Evolutionary conservation across 495 filamentous ascomycete genomes (phyloP).

Genomic region (Xylaria longipes): DNA sequence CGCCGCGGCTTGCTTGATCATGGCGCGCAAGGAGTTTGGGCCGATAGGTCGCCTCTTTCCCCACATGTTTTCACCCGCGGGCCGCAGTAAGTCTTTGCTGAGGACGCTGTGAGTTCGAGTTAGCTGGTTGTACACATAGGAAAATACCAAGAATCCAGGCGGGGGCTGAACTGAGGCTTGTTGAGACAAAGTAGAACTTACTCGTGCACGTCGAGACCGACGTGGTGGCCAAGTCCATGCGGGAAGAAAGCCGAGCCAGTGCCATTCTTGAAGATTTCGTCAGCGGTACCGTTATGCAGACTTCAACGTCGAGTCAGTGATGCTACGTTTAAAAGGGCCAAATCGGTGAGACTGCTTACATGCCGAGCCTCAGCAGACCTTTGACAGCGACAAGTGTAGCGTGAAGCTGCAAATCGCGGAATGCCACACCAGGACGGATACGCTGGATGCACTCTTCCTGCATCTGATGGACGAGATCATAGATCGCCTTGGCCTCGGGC

Average conservation of each 20-base stretch:
- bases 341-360: slow-evolving; percentile 42
- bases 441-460: slow-evolving; percentile 76
- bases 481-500: slow-evolving; percentile 70
- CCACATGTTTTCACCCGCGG: slow-evolving; percentile 42
- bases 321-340: background rate
- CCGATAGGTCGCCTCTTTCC: slow-evolving; percentile 40
- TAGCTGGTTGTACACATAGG: background rate
- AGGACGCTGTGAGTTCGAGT: slow-evolving; percentile 32
- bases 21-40: slow-evolving; percentile 39
- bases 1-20: slow-evolving; percentile 38
- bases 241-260: slow-evolving; percentile 85
- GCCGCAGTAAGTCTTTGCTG: slow-evolving; percentile 39
- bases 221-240: slow-evolving; percentile 87
- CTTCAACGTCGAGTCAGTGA: background rate
- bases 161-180: background rate
- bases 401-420: slow-evolving; percentile 69
- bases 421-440: slow-evolving; percentile 70
- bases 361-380: slow-evolving; percentile 72
- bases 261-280: slow-evolving; percentile 71
- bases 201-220: slow-evolving; percentile 92
- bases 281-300: slow-evolving; percentile 58
- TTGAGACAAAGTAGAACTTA: slow-evolving; percentile 19
- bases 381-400: slow-evolving; percentile 75
- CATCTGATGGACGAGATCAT: slow-evolving; percentile 80
- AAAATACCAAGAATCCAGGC: background rate